A percentile compares a stretch with the other conserved stretches of the same genome.
Conservation (phyloP, 768 basidiomycete genomes). For the Psilocybe cubensis region DNA sequence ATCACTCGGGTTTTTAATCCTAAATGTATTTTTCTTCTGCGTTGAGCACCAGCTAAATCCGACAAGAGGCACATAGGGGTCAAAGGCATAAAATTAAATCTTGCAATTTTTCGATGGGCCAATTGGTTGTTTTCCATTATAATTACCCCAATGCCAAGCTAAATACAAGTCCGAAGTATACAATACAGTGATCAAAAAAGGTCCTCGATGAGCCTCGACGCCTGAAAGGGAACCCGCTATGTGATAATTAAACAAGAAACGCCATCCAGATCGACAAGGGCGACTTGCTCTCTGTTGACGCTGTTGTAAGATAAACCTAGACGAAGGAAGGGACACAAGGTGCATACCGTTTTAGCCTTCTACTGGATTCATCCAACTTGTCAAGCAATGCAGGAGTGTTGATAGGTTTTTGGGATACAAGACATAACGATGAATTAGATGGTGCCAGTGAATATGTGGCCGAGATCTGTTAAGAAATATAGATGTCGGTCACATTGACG, state of each 20-base stretch:
- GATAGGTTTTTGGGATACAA: slow-evolving; percentile 53
- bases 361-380: slow-evolving; percentile 34
- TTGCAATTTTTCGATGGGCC: too few relatives aligned
- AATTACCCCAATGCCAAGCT: not conserved
- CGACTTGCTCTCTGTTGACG: slow-evolving; percentile 50
- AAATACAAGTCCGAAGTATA: not conserved
- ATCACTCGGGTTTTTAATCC: too few relatives aligned
- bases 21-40: too few relatives aligned
- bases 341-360: slow-evolving; percentile 20
- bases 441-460: slow-evolving; percentile 69
- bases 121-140: not conserved
- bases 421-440: slow-evolving; percentile 59
- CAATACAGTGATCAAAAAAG: not conserved
- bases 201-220: not conserved
- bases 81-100: too few relatives aligned
- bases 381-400: slow-evolving; percentile 45
- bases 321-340: not conserved
- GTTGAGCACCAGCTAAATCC: too few relatives aligned
- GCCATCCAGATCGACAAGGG: slow-evolving; percentile 53
- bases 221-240: slow-evolving; percentile 26
- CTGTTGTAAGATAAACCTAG: not conserved
- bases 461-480: slow-evolving; percentile 45
- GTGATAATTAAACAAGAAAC: slow-evolving; percentile 60
- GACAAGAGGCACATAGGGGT: too few relatives aligned
- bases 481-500: not conserved